phyloP scores from a whole-genome alignment of 768 basidiomycete genomes.

The Naganishia vaughanmartiniae region DNA sequence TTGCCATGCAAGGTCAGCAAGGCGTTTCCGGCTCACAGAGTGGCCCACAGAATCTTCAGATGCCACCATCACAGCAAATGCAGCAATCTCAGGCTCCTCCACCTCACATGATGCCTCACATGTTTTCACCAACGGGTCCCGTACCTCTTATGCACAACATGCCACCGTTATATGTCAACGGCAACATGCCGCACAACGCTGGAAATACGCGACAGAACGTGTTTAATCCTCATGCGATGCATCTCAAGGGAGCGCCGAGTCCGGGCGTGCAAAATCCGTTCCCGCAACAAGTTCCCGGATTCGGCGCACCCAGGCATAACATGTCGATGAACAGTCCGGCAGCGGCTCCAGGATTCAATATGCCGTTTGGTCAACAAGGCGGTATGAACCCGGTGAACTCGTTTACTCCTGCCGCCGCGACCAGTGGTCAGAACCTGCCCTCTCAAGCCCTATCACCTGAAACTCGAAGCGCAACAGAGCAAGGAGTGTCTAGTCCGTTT shows the following conservation, averaged over 20 bases:
- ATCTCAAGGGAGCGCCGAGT: constrained; percentile 13
- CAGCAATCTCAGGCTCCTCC: constrained; percentile 10
- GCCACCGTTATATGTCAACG: constrained; percentile 17
- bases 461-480: neutral
- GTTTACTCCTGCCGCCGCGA: constrained; percentile 1
- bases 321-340: constrained; percentile 17
- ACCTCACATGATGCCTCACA: constrained; percentile 18
- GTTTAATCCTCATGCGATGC: constrained; percentile 18
- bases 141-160: constrained; percentile 20
- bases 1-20: constrained; percentile 15
- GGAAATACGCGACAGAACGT: constrained; percentile 18
- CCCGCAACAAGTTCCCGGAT: constrained; percentile 27
- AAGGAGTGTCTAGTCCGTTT: constrained; percentile 20
- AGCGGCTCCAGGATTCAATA: neutral
- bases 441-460: constrained; percentile 23
- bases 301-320: constrained; percentile 13
- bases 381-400: neutral
- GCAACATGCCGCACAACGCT: constrained; percentile 15
- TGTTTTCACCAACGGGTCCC: constrained; percentile 16
- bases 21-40: neutral
- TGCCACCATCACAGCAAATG: constrained; percentile 1
- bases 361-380: constrained; percentile 17
- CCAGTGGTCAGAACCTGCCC: neutral
- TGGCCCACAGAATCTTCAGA: neutral
- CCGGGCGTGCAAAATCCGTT: constrained; percentile 20